Conservation (phyloP, 257 asterid species). For the Forsythia suspensa region DNA sequence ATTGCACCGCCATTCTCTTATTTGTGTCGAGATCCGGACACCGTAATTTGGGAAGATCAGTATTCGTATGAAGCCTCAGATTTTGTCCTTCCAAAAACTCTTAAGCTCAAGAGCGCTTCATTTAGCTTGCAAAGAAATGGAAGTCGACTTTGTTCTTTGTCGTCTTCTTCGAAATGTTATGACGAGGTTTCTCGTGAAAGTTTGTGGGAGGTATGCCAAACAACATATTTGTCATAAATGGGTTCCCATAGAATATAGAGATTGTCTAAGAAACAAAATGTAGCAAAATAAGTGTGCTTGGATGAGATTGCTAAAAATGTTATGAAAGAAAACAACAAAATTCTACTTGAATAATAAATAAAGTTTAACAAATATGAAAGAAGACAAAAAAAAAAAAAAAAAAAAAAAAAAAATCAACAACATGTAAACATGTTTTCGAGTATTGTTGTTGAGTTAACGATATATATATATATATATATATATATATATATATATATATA, state of each 20-base stretch:
- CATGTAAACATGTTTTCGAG: too few species aligned
- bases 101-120: constrained; percentile 29
- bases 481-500: too few species aligned
- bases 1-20: constrained; percentile 10
- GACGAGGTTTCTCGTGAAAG: constrained; percentile 62
- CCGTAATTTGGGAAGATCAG: constrained; percentile 42
- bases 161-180: constrained; percentile 36
- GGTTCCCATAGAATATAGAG: background rate
- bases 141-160: constrained; percentile 53
- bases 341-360: too few species aligned
- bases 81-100: constrained; percentile 28
- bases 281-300: background rate
- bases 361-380: too few species aligned
- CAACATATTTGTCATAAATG: constrained; percentile 14
- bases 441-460: too few species aligned
- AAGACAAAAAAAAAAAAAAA: too few species aligned
- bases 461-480: too few species aligned
- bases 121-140: constrained; percentile 48
- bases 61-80: constrained; percentile 34
- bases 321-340: too few species aligned
- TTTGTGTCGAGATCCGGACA: constrained; percentile 50
- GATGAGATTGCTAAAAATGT: background rate
- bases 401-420: too few species aligned
- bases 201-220: constrained; percentile 78
- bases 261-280: background rate